A percentile compares a stretch with the other conserved stretches of the same genome.
Conservation (phyloP, 2,329 filamentous ascomycete genomes). For the Stachybotrys chartarum region DNA sequence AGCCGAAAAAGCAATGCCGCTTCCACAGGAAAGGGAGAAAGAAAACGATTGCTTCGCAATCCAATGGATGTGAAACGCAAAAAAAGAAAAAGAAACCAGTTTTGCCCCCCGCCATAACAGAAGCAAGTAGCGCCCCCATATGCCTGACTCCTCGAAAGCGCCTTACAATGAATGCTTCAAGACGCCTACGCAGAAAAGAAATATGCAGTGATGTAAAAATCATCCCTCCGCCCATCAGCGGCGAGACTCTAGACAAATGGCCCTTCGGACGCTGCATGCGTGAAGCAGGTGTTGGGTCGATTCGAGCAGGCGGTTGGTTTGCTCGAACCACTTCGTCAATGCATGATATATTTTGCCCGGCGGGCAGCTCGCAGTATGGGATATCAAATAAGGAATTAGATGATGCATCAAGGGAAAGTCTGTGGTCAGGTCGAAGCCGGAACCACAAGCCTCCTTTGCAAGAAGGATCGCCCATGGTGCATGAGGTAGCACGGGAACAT, state of each 20-base stretch:
- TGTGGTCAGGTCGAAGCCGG: neutral
- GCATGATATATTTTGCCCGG: neutral
- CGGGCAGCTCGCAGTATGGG: neutral
- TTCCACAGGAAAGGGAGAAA: no score
- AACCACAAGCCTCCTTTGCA: neutral
- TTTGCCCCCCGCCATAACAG: neutral
- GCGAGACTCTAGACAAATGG: neutral
- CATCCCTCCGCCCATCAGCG: neutral
- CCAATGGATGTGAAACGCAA: neutral
- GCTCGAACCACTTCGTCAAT: neutral
- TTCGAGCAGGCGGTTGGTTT: neutral
- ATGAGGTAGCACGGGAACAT: constrained; percentile 2
- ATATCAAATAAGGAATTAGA: neutral
- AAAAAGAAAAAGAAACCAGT: no score
- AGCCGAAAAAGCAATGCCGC: neutral
- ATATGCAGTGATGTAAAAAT: neutral
- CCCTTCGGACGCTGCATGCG: neutral
- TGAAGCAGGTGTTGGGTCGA: neutral
- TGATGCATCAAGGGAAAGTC: neutral
- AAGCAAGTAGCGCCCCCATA: neutral
- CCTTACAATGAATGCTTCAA: neutral
- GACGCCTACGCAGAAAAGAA: neutral
- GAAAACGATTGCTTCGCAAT: neutral
- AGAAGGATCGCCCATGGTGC: neutral
- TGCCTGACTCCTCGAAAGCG: neutral